Percentiles rank a stretch among this genome's conserved stretches.
Conservation (phyloP, 106 monocot species). For the Iris macrosiphon region DNA sequence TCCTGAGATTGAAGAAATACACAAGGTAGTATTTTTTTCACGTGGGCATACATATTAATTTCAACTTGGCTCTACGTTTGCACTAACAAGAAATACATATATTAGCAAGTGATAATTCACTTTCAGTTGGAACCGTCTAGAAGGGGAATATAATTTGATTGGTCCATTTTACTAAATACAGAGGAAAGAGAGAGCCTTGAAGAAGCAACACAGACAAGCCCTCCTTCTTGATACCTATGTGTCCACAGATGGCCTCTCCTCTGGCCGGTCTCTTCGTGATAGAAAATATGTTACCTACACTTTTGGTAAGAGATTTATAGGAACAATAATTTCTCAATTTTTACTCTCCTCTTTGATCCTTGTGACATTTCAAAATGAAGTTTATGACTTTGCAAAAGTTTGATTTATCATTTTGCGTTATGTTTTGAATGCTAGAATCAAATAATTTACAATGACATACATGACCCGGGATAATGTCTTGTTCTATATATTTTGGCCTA, state of each 20-base stretch:
- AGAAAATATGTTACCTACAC: constrained; percentile 95
- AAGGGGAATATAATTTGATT: background rate
- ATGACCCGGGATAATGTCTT: too few relatives aligned
- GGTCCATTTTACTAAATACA: constrained; percentile 18
- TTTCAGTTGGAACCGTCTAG: background rate
- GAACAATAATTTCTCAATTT: too few relatives aligned
- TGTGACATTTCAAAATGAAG: too few relatives aligned
- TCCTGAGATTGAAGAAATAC: constrained; percentile 78
- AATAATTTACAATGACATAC: too few relatives aligned
- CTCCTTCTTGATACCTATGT: constrained; percentile 85
- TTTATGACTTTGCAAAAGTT: too few relatives aligned
- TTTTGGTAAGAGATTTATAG: constrained; percentile 68
- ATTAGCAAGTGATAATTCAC: background rate
- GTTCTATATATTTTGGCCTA: too few relatives aligned
- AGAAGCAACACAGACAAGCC: constrained; percentile 96
- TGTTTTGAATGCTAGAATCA: too few relatives aligned
- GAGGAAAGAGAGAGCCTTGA: constrained; percentile 82
- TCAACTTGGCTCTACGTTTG: background rate
- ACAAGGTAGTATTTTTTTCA: too few relatives aligned
- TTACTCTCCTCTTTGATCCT: too few relatives aligned
- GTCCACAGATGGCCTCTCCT: constrained; percentile 62
- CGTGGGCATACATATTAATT: too few relatives aligned
- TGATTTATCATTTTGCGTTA: too few relatives aligned
- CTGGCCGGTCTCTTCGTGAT: constrained; percentile 87
- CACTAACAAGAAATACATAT: background rate